Evolutionary conservation across 768 basidiomycete genomes (phyloP).

Genomic region (Mycena indigotica): DNA sequence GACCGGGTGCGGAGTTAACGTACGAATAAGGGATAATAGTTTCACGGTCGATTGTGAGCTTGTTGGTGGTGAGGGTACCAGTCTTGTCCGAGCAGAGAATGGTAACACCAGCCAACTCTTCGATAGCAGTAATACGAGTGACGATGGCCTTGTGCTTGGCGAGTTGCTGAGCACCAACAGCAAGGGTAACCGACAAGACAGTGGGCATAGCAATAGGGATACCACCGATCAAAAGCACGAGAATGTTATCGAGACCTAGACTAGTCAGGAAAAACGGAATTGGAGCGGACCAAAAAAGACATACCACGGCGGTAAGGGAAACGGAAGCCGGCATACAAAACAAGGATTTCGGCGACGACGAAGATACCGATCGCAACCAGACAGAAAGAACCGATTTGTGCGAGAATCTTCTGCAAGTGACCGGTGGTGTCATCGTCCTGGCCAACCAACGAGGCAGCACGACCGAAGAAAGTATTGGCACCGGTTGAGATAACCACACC

Average conservation of each 20-base stretch:
- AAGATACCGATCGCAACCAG: slow-evolving; percentile 95
- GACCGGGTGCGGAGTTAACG: background rate
- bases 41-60: slow-evolving; percentile 93
- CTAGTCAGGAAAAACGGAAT: no score
- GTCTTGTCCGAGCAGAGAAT: slow-evolving; percentile 99
- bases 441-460: slow-evolving; percentile 95
- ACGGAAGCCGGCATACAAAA: slow-evolving; percentile 89
- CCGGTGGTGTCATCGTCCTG: slow-evolving; percentile 97
- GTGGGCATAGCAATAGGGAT: slow-evolving; percentile 99
- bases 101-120: slow-evolving; percentile 97
- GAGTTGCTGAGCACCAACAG: slow-evolving; percentile 97
- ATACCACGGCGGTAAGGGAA: slow-evolving; percentile 92
- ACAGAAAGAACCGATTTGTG: slow-evolving; percentile 98
- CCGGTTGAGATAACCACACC: slow-evolving; percentile 98
- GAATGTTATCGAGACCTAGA: slow-evolving; percentile 94
- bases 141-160: slow-evolving; percentile 99
- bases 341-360: slow-evolving; percentile 90
- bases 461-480: slow-evolving; percentile 98
- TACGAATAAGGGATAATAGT: slow-evolving; percentile 81
- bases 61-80: slow-evolving; percentile 98
- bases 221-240: slow-evolving; percentile 98
- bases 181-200: slow-evolving; percentile 95
- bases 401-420: slow-evolving; percentile 98
- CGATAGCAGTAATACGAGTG: slow-evolving; percentile 98
- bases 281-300: no score